Percentiles rank a stretch among this genome's conserved stretches.
phyloP scores from a whole-genome alignment of 2,329 filamentous ascomycete species.

The Chaetomiaceae sp. region DNA sequence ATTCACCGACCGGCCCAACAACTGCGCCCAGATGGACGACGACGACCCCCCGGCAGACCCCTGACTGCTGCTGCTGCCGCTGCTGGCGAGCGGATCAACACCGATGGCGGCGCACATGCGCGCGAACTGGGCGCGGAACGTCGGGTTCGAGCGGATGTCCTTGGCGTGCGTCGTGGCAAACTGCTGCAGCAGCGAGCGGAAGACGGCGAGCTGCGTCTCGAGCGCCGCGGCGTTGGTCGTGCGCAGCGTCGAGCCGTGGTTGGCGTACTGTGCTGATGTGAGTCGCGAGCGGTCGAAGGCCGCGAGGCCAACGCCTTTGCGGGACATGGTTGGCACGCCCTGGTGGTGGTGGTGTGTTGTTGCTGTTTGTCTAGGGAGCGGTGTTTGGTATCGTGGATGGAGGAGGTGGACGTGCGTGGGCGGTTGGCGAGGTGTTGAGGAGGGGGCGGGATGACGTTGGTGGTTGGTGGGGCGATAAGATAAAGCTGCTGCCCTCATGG shows the following conservation, averaged over 20 bases:
- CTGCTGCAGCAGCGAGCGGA: slow-evolving; percentile 90
- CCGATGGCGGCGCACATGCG: slow-evolving; percentile 98
- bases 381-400: neutral
- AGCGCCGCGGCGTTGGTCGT: slow-evolving; percentile 79
- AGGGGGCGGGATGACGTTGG: slow-evolving; percentile 5
- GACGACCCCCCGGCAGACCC: slow-evolving; percentile 44
- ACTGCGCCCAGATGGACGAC: slow-evolving; percentile 87
- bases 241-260: slow-evolving; percentile 82
- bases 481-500: too few relatives aligned
- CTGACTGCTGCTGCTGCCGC: slow-evolving; percentile 41
- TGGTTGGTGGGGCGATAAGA: slow-evolving; percentile 18
- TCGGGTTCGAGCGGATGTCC: slow-evolving; percentile 92
- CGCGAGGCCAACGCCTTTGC: slow-evolving; percentile 82
- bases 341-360: neutral
- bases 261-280: slow-evolving; percentile 83
- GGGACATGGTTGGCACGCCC: slow-evolving; percentile 46
- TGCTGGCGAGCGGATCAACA: slow-evolving; percentile 84
- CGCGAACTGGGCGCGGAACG: slow-evolving; percentile 93
- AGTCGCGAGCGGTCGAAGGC: slow-evolving; percentile 84
- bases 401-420: too few relatives aligned
- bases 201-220: slow-evolving; percentile 89
- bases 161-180: slow-evolving; percentile 93
- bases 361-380: neutral
- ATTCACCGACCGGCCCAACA: slow-evolving; percentile 85
- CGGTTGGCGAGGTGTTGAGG: neutral